Base-by-base conservation (phyloP, 2,329 filamentous ascomycete species). In the Neodidymelliopsis sp. region DNA sequence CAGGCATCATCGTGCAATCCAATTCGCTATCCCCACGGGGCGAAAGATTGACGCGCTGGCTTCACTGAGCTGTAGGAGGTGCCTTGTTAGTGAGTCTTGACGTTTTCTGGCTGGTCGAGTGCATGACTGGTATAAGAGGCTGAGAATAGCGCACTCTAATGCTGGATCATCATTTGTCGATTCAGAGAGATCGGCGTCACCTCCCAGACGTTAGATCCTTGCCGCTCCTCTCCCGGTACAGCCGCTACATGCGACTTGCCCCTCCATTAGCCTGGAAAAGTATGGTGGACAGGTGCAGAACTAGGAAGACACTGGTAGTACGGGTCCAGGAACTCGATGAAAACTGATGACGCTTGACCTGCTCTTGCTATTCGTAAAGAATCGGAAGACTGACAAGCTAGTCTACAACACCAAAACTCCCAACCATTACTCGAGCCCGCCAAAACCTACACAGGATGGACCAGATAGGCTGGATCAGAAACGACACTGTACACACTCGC, bases 141-240 rank as follows among this genome's bases (percentile, higher is more conserved):
- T 12, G 16, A 25, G 23, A 11, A 8, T 24, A 13, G n/a, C 24
- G 20, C 47, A 24, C 28, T 23, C 28, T 46, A n/a, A 56, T 56
- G 46, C 46, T 58, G 60, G 53, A 56, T 36, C 36, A 39, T 40
- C 49, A 47, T 50, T 59, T 55, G 54, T 49, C 37, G 45, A 51
- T 49, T 41, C 40, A 41, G 49, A 34, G 39, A 49, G 62, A 65
- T 65, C 62, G 38, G 46, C 59, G 30, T 47, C 42, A 23, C 47
- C 54, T 49, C 56, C 53, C 45, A 44, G 41, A 20, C 34, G 23
- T 49, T 38, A 29, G 29, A 56, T 47, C 46, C 53, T 34, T 56
- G 35, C 46, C 49, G 56, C 48, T 53, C 49, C 49, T 62, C 59
- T 67, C 64, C 64, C 63, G 66, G 61, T 58, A 54, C 59, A 69